phyloP scores from a whole-genome alignment of 2,329 filamentous ascomycete genomes.

The Exophiala dermatitidis region DNA sequence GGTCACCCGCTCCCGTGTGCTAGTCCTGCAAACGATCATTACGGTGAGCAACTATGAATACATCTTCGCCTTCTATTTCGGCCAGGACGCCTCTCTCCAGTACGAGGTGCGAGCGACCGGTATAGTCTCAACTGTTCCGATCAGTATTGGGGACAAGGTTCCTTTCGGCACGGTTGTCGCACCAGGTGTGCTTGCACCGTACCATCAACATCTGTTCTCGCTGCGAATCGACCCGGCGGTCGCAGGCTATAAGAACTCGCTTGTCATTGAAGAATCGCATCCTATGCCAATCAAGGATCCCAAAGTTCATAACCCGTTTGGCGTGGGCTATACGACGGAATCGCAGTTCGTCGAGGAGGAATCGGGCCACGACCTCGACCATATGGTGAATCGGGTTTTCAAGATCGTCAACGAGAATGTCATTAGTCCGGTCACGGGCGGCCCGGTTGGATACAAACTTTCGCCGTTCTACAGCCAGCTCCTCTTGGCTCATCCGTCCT shows the following conservation, averaged over 20 bases:
- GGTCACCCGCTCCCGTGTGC: constrained; percentile 31
- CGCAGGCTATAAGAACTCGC: constrained; percentile 34
- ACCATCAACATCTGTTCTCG: constrained; percentile 41
- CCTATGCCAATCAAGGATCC: constrained; percentile 50
- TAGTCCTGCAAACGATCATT: constrained; percentile 37
- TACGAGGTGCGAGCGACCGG: constrained; percentile 44
- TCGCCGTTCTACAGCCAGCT: constrained; percentile 50
- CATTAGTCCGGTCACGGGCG: constrained; percentile 48
- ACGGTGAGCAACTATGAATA: constrained; percentile 42
- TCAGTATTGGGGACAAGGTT: constrained; percentile 31
- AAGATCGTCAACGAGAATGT: constrained; percentile 51
- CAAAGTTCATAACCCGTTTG: constrained; percentile 45
- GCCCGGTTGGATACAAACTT: constrained; percentile 51
- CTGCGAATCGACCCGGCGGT: constrained; percentile 41
- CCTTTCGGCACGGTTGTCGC: constrained; percentile 37
- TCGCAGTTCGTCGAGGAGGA: constrained; percentile 43
- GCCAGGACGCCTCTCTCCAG: constrained; percentile 36
- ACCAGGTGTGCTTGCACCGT: constrained; percentile 38
- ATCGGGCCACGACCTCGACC: constrained; percentile 44
- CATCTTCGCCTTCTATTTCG: constrained; percentile 40
- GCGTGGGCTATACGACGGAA: constrained; percentile 44
- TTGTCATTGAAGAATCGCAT: constrained; percentile 50
- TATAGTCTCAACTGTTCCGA: constrained; percentile 38
- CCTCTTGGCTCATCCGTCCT: constrained; percentile 48
- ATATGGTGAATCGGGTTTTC: constrained; percentile 44